phyloP scores from a whole-genome alignment of 2,329 filamentous ascomycete species.

The Balansia obtecta region DNA sequence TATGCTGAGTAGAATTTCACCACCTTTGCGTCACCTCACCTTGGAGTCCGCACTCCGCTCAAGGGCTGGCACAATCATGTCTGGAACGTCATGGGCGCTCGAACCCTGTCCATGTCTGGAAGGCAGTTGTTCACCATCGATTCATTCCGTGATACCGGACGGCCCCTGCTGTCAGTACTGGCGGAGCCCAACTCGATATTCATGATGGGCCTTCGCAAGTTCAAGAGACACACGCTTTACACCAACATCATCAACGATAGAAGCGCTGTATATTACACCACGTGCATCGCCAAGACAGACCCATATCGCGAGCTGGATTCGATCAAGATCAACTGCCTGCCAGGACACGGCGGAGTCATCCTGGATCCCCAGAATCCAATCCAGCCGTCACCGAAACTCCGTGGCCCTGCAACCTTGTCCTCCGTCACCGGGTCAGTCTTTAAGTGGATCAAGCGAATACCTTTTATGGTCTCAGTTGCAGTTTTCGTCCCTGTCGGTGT shows the following conservation, averaged over 20 bases:
- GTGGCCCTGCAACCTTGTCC: constrained; percentile 16
- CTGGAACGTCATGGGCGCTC: constrained; percentile 76
- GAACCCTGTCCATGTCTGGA: constrained; percentile 71
- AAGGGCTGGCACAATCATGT: constrained; percentile 53
- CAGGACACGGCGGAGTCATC: constrained; percentile 63
- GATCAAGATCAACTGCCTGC: constrained; percentile 59
- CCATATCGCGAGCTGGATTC: constrained; percentile 59
- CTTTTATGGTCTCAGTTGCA: constrained; percentile 50
- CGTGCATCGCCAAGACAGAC: constrained; percentile 62
- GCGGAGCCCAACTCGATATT: constrained; percentile 80
- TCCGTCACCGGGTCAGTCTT: constrained; percentile 20
- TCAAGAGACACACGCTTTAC: constrained; percentile 68
- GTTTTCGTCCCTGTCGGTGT: constrained; percentile 65
- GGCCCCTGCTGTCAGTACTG: constrained; percentile 67
- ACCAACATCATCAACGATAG: constrained; percentile 80
- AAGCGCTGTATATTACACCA: constrained; percentile 73
- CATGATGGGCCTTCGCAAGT: constrained; percentile 62
- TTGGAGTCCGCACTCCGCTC: constrained; percentile 61
- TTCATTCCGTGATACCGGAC: constrained; percentile 69
- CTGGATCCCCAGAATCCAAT: constrained; percentile 56
- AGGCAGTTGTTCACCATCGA: constrained; percentile 82
- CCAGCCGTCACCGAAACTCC: constrained; percentile 28
- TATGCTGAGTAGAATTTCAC: constrained; percentile 58
- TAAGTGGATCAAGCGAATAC: constrained; percentile 38
- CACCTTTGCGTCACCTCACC: constrained; percentile 77